These are phyloP conservation scores for Beauveria caledonica DNA, from an alignment of 2,329 filamentous ascomycete species.

Conservation along the genomic window DNA sequence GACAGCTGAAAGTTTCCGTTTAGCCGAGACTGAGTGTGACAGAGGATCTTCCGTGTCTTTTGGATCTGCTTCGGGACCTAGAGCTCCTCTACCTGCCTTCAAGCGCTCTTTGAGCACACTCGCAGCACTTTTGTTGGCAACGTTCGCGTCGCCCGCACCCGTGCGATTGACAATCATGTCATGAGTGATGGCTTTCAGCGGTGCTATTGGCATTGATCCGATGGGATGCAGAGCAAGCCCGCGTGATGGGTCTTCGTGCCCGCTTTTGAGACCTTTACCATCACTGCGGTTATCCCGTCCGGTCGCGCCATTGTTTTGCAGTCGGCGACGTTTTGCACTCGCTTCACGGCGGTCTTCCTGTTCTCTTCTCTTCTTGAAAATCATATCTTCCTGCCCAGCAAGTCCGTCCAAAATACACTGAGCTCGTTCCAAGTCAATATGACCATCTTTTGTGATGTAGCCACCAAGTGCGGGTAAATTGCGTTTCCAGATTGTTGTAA, in stretches of 20 bases:
- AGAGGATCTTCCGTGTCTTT: slow-evolving; percentile 22
- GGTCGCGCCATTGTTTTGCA: slow-evolving; percentile 44
- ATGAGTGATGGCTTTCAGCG: slow-evolving; percentile 60
- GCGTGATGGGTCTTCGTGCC: slow-evolving; percentile 26
- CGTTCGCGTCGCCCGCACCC: slow-evolving; percentile 57
- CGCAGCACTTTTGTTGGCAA: slow-evolving; percentile 90
- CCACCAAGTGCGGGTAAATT: slow-evolving; percentile 87
- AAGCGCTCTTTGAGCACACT: slow-evolving; percentile 78
- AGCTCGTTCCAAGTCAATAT: slow-evolving; percentile 77
- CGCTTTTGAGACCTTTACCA: slow-evolving; percentile 19
- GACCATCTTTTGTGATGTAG: slow-evolving; percentile 91
- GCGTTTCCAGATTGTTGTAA: slow-evolving; percentile 95
- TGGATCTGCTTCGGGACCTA: slow-evolving; percentile 13
- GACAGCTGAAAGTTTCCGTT: slow-evolving; percentile 68
- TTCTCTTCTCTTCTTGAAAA: slow-evolving; percentile 83
- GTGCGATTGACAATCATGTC: slow-evolving; percentile 78
- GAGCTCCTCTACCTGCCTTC: slow-evolving; percentile 33
- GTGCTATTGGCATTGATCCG: slow-evolving; percentile 44
- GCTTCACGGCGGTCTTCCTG: slow-evolving; percentile 77
- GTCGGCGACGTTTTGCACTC: slow-evolving; percentile 67
- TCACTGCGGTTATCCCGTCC: slow-evolving; percentile 13
- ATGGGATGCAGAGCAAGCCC: slow-evolving; percentile 30
- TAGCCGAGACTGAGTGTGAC: slow-evolving; percentile 49
- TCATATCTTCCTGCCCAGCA: slow-evolving; percentile 86
- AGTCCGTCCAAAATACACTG: slow-evolving; percentile 83